A percentile compares a stretch with the other conserved stretches of the same genome.
phyloP scores from a whole-genome alignment of 805 yeast genomes.

The Cyberlindnera meyerae region DNA sequence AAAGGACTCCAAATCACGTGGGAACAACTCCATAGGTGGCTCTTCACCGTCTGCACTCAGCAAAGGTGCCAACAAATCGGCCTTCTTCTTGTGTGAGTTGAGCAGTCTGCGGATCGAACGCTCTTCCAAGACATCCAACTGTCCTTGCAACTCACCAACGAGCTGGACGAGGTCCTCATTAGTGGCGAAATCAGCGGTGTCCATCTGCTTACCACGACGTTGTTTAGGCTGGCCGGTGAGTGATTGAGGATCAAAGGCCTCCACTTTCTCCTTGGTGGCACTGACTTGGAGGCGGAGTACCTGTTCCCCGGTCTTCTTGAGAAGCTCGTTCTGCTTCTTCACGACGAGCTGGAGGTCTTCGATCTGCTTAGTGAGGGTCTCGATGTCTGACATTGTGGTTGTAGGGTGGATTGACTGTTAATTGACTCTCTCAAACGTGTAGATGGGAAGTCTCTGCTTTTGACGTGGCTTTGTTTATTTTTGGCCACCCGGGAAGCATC shows the following conservation, averaged over 20 bases:
- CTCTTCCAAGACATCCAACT: slow-evolving; percentile 73
- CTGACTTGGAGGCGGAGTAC: slow-evolving; percentile 63
- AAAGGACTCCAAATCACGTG: slow-evolving; percentile 53
- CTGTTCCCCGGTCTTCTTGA: slow-evolving; percentile 77
- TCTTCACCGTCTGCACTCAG: slow-evolving; percentile 76
- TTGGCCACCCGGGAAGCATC: too few relatives aligned
- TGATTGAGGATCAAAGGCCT: slow-evolving; percentile 22
- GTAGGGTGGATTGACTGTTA: not conserved
- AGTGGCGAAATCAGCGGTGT: slow-evolving; percentile 58
- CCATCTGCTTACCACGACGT: slow-evolving; percentile 23
- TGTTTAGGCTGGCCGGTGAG: slow-evolving; percentile 6
- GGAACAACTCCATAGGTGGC: slow-evolving; percentile 52
- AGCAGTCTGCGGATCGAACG: slow-evolving; percentile 66
- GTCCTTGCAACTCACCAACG: slow-evolving; percentile 87
- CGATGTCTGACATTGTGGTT: slow-evolving; percentile 12
- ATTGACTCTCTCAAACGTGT: too few relatives aligned
- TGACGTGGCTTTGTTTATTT: too few relatives aligned
- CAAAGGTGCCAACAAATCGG: slow-evolving; percentile 56
- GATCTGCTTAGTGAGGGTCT: slow-evolving; percentile 34
- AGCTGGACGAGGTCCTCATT: slow-evolving; percentile 82
- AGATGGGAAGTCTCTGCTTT: too few relatives aligned
- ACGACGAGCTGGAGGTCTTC: slow-evolving; percentile 48
- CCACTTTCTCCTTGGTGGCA: slow-evolving; percentile 40
- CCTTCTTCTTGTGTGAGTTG: slow-evolving; percentile 47
- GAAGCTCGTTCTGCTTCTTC: slow-evolving; percentile 57